Evolutionary conservation across 768 basidiomycete genomes (phyloP).

Genomic region (Clavulina sp.): DNA sequence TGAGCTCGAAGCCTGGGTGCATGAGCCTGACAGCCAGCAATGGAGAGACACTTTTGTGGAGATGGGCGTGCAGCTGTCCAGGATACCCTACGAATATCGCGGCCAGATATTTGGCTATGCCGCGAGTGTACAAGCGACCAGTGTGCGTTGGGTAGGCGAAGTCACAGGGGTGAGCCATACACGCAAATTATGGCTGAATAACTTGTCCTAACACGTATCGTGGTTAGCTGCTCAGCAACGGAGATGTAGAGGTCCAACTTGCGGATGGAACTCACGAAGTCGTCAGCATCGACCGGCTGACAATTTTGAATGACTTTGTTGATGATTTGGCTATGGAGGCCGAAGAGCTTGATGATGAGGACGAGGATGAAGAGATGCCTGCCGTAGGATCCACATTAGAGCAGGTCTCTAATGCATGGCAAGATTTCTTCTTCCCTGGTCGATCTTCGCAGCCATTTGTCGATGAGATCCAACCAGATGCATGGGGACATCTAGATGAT

Average conservation of each 20-base stretch:
- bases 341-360: neutral
- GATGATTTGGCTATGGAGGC: constrained; percentile 35
- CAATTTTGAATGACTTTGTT: constrained; percentile 60
- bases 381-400: neutral
- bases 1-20: constrained; percentile 66
- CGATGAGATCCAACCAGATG: neutral
- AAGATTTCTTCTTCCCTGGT: neutral
- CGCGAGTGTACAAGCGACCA: neutral
- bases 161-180: constrained; percentile 43
- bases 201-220: constrained; percentile 7
- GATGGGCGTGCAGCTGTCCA: constrained; percentile 2
- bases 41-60: constrained; percentile 8
- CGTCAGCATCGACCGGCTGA: constrained; percentile 51
- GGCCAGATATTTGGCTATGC: constrained; percentile 1
- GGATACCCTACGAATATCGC: neutral
- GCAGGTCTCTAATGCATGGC: neutral
- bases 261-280: constrained; percentile 33
- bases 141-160: constrained; percentile 77
- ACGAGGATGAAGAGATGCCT: neutral
- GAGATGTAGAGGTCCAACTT: constrained; percentile 53
- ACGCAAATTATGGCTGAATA: neutral
- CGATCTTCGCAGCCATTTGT: neutral
- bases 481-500: neutral
- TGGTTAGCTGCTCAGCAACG: constrained; percentile 51
- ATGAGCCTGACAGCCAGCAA: constrained; percentile 23